Evolutionary conservation across 2,329 filamentous ascomycete genomes (phyloP).

Genomic region (Ophiocordyceps camponoti-rufipedis): DNA sequence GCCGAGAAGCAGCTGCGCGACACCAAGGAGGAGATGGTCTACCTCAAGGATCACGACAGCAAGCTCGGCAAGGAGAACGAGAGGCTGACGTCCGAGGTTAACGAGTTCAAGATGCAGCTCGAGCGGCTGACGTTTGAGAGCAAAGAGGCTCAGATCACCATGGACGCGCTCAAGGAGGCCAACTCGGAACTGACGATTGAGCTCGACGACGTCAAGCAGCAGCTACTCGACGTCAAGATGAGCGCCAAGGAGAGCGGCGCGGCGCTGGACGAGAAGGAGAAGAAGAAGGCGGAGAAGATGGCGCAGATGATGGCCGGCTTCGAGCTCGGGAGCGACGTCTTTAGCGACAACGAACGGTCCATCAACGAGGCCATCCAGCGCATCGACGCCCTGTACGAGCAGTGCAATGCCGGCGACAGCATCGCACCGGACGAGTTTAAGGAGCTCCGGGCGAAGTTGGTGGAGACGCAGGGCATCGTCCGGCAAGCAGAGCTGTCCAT

Average conservation of each 20-base stretch:
- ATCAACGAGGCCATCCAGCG: constrained; percentile 73
- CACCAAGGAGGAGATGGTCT: constrained; percentile 68
- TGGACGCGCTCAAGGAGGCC: constrained; percentile 93
- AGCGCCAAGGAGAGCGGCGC: constrained; percentile 84
- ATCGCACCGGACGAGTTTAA: constrained; percentile 69
- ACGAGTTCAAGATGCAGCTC: constrained; percentile 90
- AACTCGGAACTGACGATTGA: constrained; percentile 85
- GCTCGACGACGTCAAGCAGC: constrained; percentile 88
- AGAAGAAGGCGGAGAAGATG: constrained; percentile 98
- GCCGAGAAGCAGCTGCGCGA: constrained; percentile 68
- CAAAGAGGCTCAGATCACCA: constrained; percentile 92
- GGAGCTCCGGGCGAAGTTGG: constrained; percentile 56
- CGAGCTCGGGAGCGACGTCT: constrained; percentile 79
- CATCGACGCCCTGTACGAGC: constrained; percentile 60
- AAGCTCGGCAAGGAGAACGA: constrained; percentile 84
- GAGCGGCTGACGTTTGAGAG: constrained; percentile 91
- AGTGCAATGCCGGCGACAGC: constrained; percentile 57
- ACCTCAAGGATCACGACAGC: constrained; percentile 70
- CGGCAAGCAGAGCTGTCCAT: constrained; percentile 80
- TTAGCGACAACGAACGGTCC: constrained; percentile 79
- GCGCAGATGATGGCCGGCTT: constrained; percentile 99
- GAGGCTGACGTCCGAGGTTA: constrained; percentile 64
- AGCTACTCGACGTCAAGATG: constrained; percentile 91
- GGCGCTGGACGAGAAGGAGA: constrained; percentile 89
- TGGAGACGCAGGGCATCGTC: constrained; percentile 84